phyloP scores from a whole-genome alignment of 495 filamentous ascomycete genomes.

The Pyrenopolyporus hunteri region DNA sequence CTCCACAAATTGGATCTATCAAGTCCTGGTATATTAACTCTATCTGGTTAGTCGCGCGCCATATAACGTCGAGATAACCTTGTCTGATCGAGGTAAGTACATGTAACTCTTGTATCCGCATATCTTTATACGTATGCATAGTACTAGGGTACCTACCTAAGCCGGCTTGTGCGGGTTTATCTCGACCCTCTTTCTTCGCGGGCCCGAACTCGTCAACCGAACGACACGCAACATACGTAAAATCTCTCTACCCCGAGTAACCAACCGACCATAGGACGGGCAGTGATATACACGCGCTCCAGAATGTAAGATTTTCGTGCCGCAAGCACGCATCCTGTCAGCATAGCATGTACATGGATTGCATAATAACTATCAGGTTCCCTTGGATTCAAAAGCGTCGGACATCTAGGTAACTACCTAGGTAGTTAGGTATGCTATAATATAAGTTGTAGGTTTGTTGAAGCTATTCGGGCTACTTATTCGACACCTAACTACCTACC shows the following conservation, averaged over 20 bases:
- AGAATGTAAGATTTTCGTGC: constrained; percentile 21
- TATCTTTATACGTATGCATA: no score
- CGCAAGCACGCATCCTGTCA: constrained; percentile 18
- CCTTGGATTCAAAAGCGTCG: background rate
- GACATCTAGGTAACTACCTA: background rate
- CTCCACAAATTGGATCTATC: constrained; percentile 21
- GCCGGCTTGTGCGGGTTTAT: constrained; percentile 2
- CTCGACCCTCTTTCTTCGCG: background rate
- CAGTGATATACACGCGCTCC: background rate
- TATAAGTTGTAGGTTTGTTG: no score
- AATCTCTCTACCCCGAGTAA: constrained; percentile 13
- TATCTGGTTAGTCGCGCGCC: constrained; percentile 7
- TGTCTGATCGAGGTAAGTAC: constrained; percentile 15
- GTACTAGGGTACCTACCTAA: no score
- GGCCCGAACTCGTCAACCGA: no score
- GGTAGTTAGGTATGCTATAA: background rate
- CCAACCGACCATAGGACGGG: constrained; percentile 4
- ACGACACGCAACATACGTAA: background rate
- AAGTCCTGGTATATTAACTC: constrained; percentile 28
- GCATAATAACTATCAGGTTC: constrained; percentile 7
- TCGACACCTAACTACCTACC: no score
- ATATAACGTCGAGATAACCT: constrained; percentile 8
- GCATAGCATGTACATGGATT: constrained; percentile 20
- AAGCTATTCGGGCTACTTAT: no score
- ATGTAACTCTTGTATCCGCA: background rate